phyloP scores from a whole-genome alignment of 441 rosid genomes.

The Rhodomyrtus psidioides region DNA sequence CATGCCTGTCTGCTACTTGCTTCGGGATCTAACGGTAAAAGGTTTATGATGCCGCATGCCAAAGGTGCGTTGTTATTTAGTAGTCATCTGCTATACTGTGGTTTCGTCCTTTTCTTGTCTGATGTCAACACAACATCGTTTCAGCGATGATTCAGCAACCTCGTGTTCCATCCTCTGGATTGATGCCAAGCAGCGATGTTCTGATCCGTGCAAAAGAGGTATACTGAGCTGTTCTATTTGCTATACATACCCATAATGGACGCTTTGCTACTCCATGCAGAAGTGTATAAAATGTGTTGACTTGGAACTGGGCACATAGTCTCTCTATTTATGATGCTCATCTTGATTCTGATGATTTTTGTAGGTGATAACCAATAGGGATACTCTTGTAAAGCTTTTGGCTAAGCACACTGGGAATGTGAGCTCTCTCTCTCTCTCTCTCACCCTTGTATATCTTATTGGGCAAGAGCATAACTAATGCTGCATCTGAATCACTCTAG shows the following conservation, averaged over 20 bases:
- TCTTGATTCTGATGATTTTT: constrained; percentile 9
- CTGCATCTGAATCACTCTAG: constrained; percentile 16
- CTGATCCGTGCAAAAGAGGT: constrained; percentile 89
- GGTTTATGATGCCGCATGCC: constrained; percentile 88
- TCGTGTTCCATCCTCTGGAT: constrained; percentile 66
- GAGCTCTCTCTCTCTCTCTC: constrained; percentile 10
- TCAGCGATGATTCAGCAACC: constrained; percentile 86
- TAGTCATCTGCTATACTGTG: not conserved
- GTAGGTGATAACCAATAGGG: constrained; percentile 62
- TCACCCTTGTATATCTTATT: not conserved
- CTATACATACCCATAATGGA: not conserved
- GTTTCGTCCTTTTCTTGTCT: not conserved
- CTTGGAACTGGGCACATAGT: not conserved
- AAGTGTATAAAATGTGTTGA: not conserved
- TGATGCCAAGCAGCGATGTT: constrained; percentile 83
- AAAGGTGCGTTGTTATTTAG: constrained; percentile 38
- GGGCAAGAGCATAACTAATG: not conserved
- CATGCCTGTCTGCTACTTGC: constrained; percentile 78
- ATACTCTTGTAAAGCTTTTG: constrained; percentile 63
- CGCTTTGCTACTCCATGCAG: not conserved
- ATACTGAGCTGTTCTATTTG: not conserved
- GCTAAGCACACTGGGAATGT: constrained; percentile 87
- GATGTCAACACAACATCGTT: constrained; percentile 1
- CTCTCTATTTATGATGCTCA: not conserved
- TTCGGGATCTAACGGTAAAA: constrained; percentile 70